Conservation (phyloP, 345 rosid species). For the Heritiera littoralis region DNA sequence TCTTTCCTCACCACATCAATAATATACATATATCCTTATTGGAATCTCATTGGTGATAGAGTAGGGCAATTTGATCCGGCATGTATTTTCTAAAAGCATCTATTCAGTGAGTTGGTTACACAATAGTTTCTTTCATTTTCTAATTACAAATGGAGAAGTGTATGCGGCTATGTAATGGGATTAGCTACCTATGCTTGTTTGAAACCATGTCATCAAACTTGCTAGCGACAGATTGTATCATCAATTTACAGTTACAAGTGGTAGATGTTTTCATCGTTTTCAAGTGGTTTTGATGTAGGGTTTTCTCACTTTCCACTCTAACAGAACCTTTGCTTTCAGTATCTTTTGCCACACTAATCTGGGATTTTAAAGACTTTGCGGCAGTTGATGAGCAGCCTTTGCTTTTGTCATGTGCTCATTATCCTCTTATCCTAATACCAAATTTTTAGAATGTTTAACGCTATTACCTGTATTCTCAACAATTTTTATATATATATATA, state of each 20-base stretch:
- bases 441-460: too few species aligned
- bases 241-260: neutral
- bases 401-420: too few species aligned
- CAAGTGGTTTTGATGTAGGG: neutral
- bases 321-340: neutral
- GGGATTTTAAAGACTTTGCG: neutral
- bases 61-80: constrained; percentile 11
- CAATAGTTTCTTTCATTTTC: neutral
- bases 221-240: neutral
- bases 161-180: neutral
- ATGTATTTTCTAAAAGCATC: constrained; percentile 15
- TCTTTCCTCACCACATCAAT: constrained; percentile 8
- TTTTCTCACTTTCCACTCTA: neutral
- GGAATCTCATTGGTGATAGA: neutral
- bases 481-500: too few species aligned
- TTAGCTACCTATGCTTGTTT: neutral
- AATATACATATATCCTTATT: neutral
- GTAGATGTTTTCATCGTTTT: neutral
- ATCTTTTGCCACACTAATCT: neutral
- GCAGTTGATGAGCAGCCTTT: too few species aligned
- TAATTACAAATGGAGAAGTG: neutral
- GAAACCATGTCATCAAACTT: neutral
- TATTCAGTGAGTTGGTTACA: neutral
- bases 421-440: too few species aligned
- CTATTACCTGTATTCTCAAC: too few species aligned